phyloP scores from a whole-genome alignment of 768 basidiomycete genomes.

The Russula sp. region DNA sequence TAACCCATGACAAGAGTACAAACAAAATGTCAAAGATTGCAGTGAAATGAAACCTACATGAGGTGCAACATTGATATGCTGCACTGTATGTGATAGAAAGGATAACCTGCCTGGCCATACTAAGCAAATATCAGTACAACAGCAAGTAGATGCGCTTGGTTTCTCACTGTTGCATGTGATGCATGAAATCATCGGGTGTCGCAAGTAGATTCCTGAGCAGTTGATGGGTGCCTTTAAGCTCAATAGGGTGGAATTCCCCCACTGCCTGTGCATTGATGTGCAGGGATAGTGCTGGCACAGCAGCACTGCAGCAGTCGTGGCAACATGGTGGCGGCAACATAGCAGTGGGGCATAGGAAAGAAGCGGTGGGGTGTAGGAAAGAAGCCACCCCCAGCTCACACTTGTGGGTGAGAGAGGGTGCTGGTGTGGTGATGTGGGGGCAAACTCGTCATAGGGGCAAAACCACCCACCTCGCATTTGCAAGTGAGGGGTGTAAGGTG shows the following conservation, averaged over 20 bases:
- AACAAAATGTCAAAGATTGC: background rate
- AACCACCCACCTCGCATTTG: too few relatives aligned
- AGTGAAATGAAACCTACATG: background rate
- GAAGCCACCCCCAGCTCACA: too few relatives aligned
- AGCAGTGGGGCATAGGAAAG: too few relatives aligned
- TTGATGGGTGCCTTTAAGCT: conserved; percentile 24
- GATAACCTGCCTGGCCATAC: conserved; percentile 12
- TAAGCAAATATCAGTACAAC: background rate
- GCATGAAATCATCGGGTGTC: conserved; percentile 35
- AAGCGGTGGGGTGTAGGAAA: too few relatives aligned
- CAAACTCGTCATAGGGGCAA: too few relatives aligned
- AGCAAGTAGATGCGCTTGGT: background rate
- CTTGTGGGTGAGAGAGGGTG: too few relatives aligned
- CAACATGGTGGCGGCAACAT: too few relatives aligned
- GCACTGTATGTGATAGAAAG: conserved; percentile 20
- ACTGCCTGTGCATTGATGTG: conserved; percentile 36
- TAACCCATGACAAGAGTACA: background rate
- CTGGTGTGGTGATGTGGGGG: too few relatives aligned
- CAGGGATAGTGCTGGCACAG: too few relatives aligned
- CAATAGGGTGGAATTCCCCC: conserved; percentile 4
- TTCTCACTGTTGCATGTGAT: conserved; percentile 34
- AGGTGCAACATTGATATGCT: conserved; percentile 13
- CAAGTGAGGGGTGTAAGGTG: too few relatives aligned
- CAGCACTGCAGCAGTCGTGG: too few relatives aligned
- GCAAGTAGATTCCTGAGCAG: conserved; percentile 32